Evolutionary conservation across 2,329 filamentous ascomycete species (phyloP).

Genomic region (Calonectria pteridis): DNA sequence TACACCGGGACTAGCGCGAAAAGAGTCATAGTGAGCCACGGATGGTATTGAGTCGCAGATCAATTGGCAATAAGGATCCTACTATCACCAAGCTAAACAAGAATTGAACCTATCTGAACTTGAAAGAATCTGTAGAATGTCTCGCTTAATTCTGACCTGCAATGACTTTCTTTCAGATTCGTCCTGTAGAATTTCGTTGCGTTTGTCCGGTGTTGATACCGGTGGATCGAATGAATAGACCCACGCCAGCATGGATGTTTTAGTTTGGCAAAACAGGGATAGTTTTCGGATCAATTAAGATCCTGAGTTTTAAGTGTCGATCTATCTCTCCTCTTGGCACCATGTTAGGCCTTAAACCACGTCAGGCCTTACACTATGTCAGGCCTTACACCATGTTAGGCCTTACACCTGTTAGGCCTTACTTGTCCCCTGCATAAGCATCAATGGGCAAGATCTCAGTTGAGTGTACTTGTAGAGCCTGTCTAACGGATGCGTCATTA

Average conservation of each 20-base stretch:
- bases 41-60: neutral
- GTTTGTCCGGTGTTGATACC: neutral
- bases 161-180: neutral
- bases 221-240: neutral
- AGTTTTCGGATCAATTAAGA: neutral
- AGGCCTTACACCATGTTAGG: neutral
- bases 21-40: neutral
- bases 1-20: neutral
- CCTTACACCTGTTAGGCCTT: neutral
- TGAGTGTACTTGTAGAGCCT: neutral
- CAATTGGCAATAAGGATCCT: neutral
- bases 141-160: neutral
- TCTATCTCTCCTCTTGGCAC: neutral
- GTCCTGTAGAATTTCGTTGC: neutral
- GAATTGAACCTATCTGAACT: neutral
- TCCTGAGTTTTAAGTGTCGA: neutral
- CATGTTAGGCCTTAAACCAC: neutral
- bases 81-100: neutral
- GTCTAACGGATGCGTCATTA: neutral
- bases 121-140: neutral
- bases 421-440: neutral
- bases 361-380: neutral
- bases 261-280: neutral
- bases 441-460: neutral
- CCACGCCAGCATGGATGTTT: neutral